Conservation (phyloP, 495 filamentous ascomycete genomes). For the Neurospora sp. region DNA sequence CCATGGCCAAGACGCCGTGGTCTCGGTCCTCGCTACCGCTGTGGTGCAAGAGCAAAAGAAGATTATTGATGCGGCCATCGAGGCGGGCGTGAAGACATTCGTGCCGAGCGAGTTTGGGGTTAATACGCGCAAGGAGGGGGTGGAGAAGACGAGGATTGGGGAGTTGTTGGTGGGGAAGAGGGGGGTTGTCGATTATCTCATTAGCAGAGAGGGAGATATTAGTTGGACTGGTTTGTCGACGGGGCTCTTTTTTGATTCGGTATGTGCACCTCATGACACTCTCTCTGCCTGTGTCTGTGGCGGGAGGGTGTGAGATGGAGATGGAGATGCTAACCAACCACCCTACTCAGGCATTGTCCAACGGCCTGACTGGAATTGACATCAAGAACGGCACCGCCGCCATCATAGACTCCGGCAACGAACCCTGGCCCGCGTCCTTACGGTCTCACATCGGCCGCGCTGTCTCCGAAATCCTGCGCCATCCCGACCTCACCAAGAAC, state of each 20-base stretch:
- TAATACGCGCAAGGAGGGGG: constrained; percentile 26
- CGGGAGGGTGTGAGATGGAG: background rate
- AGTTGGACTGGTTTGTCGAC: constrained; percentile 42
- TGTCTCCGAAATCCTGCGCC: constrained; percentile 37
- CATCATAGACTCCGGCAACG: constrained; percentile 46
- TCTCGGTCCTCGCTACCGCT: constrained; percentile 36
- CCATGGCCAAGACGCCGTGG: constrained; percentile 45
- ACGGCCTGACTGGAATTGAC: background rate
- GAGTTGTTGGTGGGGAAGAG: constrained; percentile 42
- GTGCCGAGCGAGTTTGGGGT: constrained; percentile 57
- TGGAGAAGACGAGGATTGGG: constrained; percentile 22
- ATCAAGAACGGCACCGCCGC: constrained; percentile 31
- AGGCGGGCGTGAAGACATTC: constrained; percentile 50
- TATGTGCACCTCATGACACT: constrained; percentile 8
- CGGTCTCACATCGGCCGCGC: constrained; percentile 38
- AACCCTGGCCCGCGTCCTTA: constrained; percentile 37
- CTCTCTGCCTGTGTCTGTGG: too few species aligned
- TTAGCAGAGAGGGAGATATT: constrained; percentile 27
- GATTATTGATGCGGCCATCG: constrained; percentile 51
- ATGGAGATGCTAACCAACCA: background rate
- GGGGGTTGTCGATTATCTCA: constrained; percentile 37
- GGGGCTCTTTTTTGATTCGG: constrained; percentile 44
- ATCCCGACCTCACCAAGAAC: constrained; percentile 47
- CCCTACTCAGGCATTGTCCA: background rate
- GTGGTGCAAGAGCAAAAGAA: constrained; percentile 31